Conservation (phyloP, 2,329 filamentous ascomycete genomes). For the Aspergillus hortae region DNA sequence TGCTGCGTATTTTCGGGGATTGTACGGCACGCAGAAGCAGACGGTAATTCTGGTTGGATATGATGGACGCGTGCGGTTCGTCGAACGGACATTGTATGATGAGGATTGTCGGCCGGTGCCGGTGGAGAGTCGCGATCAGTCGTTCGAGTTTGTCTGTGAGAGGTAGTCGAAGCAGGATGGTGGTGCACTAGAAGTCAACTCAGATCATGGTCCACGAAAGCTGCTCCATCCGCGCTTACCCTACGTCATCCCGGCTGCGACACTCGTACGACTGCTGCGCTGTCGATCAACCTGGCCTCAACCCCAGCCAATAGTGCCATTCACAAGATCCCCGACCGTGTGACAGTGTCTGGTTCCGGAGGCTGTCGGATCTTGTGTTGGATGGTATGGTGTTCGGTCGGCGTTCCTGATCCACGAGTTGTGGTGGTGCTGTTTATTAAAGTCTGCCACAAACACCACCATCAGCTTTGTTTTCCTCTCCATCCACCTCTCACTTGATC, state of each 20-base stretch:
- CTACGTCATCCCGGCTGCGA: background rate
- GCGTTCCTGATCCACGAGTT: background rate
- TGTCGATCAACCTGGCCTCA: constrained; percentile 13
- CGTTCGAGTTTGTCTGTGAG: constrained; percentile 7
- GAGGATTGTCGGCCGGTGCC: constrained; percentile 29
- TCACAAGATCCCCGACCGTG: background rate
- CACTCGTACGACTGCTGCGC: background rate
- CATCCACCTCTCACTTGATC: background rate
- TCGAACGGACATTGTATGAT: constrained; percentile 58
- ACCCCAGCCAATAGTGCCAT: constrained; percentile 23
- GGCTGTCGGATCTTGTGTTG: background rate
- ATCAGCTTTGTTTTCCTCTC: background rate
- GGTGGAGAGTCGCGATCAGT: constrained; percentile 3
- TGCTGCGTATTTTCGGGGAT: constrained; percentile 39
- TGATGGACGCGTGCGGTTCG: constrained; percentile 51
- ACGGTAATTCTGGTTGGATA: constrained; percentile 54
- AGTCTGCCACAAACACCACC: background rate
- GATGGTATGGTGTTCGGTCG: background rate
- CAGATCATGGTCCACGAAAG: too few species aligned
- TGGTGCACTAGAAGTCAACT: background rate
- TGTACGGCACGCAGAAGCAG: constrained; percentile 62
- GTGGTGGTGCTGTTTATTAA: background rate
- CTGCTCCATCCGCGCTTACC: background rate
- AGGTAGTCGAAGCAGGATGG: background rate
- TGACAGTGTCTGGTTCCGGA: background rate